phyloP scores from a whole-genome alignment of 1,139 yeast genomes.

The Magnusiomyces fungicola region DNA sequence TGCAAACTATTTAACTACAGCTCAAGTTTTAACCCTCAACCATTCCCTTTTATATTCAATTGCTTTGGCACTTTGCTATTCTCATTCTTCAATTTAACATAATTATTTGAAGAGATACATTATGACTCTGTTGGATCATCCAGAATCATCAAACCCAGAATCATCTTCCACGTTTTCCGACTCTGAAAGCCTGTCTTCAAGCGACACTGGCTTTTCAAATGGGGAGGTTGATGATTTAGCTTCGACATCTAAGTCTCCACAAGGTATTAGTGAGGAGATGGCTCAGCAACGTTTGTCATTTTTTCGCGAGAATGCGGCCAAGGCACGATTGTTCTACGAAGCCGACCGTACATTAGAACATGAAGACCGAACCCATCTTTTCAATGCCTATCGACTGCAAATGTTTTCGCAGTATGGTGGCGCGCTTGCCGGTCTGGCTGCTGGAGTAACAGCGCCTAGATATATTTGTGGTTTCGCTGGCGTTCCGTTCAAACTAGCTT shows the following conservation, averaged over 20 bases:
- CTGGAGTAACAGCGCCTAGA: constrained; percentile 10
- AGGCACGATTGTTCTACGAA: constrained; percentile 13
- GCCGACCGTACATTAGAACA: constrained; percentile 8
- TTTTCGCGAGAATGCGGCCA: constrained; percentile 4
- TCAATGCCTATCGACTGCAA: constrained; percentile 10
- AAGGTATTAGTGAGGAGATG: constrained; percentile 4
- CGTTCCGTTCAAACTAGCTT: constrained; percentile 6
- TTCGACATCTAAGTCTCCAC: constrained; percentile 12
- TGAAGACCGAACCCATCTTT: constrained; percentile 10
- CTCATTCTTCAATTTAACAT: too few relatives aligned
- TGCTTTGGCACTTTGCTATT: too few relatives aligned
- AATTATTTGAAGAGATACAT: too few relatives aligned
- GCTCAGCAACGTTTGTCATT: constrained; percentile 3
- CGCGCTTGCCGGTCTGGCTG: constrained; percentile 9
- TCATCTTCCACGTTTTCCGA: too few relatives aligned
- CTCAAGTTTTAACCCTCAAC: too few relatives aligned
- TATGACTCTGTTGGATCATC: too few relatives aligned
- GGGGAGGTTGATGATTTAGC: constrained; percentile 8
- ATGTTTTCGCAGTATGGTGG: constrained; percentile 13
- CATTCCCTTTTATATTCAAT: too few relatives aligned
- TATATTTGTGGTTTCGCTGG: constrained; percentile 8
- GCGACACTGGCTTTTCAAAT: neutral
- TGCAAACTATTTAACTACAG: too few relatives aligned
- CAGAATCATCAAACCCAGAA: too few relatives aligned
- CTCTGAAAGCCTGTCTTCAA: too few relatives aligned